These are phyloP conservation scores for Plasmodium fragile DNA, from an alignment of 169 alveolate species.

Conservation along the genomic window DNA sequence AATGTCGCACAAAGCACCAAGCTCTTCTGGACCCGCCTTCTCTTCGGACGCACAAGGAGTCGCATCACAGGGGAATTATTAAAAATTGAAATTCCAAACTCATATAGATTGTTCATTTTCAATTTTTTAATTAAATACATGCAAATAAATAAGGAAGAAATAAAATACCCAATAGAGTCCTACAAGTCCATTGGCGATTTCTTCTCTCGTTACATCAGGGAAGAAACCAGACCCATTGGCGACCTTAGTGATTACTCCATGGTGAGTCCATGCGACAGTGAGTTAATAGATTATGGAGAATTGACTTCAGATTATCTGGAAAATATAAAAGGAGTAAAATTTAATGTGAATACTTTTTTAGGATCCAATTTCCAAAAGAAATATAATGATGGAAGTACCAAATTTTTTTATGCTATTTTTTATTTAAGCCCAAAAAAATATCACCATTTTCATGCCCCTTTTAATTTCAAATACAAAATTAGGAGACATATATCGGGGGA, in stretches of 20 bases:
- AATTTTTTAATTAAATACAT: slow-evolving; percentile 38
- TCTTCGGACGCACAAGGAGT: slow-evolving; percentile 67
- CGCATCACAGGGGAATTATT: slow-evolving; percentile 40
- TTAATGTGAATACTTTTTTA: slow-evolving; percentile 37
- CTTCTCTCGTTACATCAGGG: slow-evolving; percentile 61
- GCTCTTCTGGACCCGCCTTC: slow-evolving; percentile 36
- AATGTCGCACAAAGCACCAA: slow-evolving; percentile 16
- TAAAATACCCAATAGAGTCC: slow-evolving; percentile 69
- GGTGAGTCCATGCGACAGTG: slow-evolving; percentile 67
- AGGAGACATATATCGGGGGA: slow-evolving; percentile 75
- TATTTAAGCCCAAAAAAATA: slow-evolving; percentile 53
- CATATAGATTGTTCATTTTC: slow-evolving; percentile 23
- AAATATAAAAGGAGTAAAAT: slow-evolving; percentile 47
- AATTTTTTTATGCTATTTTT: slow-evolving; percentile 62
- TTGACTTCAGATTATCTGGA: slow-evolving; percentile 19
- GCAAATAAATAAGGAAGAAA: slow-evolving; percentile 52
- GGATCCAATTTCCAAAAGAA: slow-evolving; percentile 44
- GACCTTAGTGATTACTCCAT: slow-evolving; percentile 54
- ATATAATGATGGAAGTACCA: slow-evolving; percentile 48
- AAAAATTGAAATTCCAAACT: slow-evolving; percentile 22
- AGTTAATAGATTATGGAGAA: slow-evolving; percentile 56
- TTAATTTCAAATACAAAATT: slow-evolving; percentile 49
- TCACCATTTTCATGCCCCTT: slow-evolving; percentile 77
- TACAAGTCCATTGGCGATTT: slow-evolving; percentile 52
- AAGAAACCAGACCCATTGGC: slow-evolving; percentile 62